Base-by-base conservation (phyloP, 495 filamentous ascomycete genomes). In the Penicillium canariense region DNA sequence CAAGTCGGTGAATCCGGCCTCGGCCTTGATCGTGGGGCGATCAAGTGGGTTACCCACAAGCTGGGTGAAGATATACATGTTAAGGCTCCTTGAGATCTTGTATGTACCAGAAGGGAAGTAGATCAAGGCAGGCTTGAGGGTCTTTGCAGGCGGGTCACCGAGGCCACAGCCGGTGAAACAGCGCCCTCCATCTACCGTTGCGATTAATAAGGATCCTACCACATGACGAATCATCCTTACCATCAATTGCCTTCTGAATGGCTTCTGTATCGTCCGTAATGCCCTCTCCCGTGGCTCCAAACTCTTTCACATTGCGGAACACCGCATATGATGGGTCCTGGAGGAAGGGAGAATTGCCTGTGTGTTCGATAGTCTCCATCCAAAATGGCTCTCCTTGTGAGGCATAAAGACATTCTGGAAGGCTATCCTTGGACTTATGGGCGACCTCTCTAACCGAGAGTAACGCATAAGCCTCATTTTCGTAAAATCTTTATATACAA, bases 31-130 rank as follows among this genome's bases (percentile, higher is more conserved):
- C 0, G 77, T 77, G 3, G 85, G 84, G 28, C 75, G 63, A 58
- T 76, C 63, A 50, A 77, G 78, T 12, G 84, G 77, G 59, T 87
- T 81, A 28, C 84, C 84, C 48, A 85, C 72, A 22, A 88, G 65
- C 56, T 83, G 76, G 4, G 85, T 87, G 40, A 80, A 44, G 68
- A 82, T 85, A 35, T 66, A 71, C 44, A 69, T 61, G 30, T 69
- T 54, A 42, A 86, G 78, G 0, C 78, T 75, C 20, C 68, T 45
- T 28, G 68, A 76, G 48, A 85, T 70, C 23, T 70, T 56, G 62
- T 85, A 85, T 7, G 72, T 81, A 28, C 83, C 83, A 10, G 79
- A 68, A 8, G 82, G 83, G 47, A 86, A 78, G 56, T 81, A 85
- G n/a, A 85, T 72, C 22, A 84, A 68, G 14, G 76, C 79, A 9